phyloP scores from a whole-genome alignment of 176 grass and related monocot genomes.

The bread wheat (Triticum aestivum) region DNA sequence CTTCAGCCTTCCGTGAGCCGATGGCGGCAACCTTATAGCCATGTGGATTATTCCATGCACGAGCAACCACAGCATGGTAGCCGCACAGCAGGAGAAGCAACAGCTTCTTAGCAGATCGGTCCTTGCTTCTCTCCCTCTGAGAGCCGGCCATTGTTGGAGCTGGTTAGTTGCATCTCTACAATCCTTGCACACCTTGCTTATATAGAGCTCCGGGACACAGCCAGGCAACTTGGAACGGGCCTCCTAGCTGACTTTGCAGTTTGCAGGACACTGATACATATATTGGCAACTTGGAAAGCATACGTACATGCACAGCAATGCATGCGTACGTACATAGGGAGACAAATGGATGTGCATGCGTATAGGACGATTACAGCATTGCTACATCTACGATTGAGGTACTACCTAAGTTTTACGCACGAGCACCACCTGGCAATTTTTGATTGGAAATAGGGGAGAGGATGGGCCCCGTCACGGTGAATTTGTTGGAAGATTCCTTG shows the following conservation, averaged over 20 bases:
- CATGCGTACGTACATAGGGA: background rate
- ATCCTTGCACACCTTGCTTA: background rate
- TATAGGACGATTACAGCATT: too few relatives aligned
- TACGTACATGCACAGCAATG: background rate
- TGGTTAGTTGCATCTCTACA: background rate
- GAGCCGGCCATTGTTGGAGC: background rate
- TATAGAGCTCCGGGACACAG: background rate
- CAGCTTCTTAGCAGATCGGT: background rate
- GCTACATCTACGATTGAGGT: too few relatives aligned
- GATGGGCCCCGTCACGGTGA: too few relatives aligned
- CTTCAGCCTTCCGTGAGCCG: background rate
- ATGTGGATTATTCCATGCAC: background rate
- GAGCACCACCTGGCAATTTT: too few relatives aligned
- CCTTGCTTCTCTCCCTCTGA: background rate
- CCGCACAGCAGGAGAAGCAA: slow-evolving; percentile 32
- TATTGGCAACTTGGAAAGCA: background rate
- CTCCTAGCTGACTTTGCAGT: too few relatives aligned
- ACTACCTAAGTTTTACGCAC: too few relatives aligned
- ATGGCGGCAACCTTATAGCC: background rate
- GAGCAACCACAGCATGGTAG: slow-evolving; percentile 2
- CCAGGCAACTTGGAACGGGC: background rate
- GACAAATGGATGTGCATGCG: too few relatives aligned
- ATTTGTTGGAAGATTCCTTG: too few relatives aligned
- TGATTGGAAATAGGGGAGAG: too few relatives aligned
- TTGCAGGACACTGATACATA: too few relatives aligned